Percentiles rank a stretch among this genome's conserved stretches.
phyloP scores from a whole-genome alignment of 345 rosid species.

The Gynandropsis gynandra region DNA sequence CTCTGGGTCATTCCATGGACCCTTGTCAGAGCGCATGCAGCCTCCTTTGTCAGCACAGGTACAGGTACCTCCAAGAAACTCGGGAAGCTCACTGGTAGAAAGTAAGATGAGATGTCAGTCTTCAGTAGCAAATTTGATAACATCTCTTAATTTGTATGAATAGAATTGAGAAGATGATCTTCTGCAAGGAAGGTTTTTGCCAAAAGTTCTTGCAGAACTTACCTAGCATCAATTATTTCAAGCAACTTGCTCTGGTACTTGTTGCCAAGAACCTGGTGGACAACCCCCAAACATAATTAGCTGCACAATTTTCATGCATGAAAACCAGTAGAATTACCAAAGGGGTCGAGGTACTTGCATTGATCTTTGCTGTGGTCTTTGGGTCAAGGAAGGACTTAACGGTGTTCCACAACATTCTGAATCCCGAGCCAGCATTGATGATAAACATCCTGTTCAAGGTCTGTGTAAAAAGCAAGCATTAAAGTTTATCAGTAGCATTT shows the following conservation, averaged over 20 bases:
- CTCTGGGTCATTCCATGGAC: constrained; percentile 82
- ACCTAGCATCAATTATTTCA: constrained; percentile 84
- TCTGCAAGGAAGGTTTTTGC: neutral
- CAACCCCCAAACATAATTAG: neutral
- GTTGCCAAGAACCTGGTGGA: constrained; percentile 82
- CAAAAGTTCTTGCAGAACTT: neutral
- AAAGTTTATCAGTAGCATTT: neutral
- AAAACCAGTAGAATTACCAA: constrained; percentile 1
- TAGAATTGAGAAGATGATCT: neutral
- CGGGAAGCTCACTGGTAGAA: constrained; percentile 68
- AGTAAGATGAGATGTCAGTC: constrained; percentile 14
- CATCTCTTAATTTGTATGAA: neutral
- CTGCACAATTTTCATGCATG: constrained; percentile 8
- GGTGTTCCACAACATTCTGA: constrained; percentile 97
- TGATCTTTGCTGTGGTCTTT: constrained; percentile 89
- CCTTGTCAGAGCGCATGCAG: constrained; percentile 89
- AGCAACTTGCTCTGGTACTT: constrained; percentile 93
- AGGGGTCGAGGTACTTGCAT: constrained; percentile 42
- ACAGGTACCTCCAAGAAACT: constrained; percentile 86
- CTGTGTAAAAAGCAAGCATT: constrained; percentile 31
- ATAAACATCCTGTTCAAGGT: constrained; percentile 95
- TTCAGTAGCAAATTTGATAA: constrained; percentile 1
- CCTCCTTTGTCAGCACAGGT: constrained; percentile 83
- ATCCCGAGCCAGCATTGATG: constrained; percentile 97
- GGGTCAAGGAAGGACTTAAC: constrained; percentile 95